Evolutionary conservation across 1,139 yeast species (phyloP).

Genomic region (Hyphopichia pseudoburtonii): DNA sequence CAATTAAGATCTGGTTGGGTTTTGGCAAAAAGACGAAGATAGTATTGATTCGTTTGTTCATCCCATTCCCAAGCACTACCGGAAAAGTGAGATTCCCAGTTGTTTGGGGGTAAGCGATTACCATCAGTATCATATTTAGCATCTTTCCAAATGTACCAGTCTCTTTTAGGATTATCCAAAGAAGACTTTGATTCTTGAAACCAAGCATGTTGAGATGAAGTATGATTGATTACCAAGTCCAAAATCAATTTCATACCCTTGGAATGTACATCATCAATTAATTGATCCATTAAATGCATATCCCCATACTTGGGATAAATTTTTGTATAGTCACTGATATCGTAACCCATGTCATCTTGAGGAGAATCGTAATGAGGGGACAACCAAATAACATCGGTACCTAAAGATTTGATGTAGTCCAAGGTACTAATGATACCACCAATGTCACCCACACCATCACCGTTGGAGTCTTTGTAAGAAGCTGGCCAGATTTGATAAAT

Average conservation of each 20-base stretch:
- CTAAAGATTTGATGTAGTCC: constrained; percentile 52
- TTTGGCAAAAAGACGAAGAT: constrained; percentile 50
- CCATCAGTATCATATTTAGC: constrained; percentile 48
- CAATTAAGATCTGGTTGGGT: constrained; percentile 61
- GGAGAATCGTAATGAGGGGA: constrained; percentile 62
- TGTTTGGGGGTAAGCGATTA: constrained; percentile 53
- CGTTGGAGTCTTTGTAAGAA: constrained; percentile 55
- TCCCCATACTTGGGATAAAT: constrained; percentile 56
- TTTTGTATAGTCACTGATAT: constrained; percentile 52
- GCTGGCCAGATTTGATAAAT: constrained; percentile 63
- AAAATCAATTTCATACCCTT: constrained; percentile 53
- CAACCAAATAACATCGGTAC: constrained; percentile 56
- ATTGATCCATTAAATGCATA: constrained; percentile 48
- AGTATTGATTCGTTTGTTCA: constrained; percentile 52
- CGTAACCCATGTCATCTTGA: constrained; percentile 65
- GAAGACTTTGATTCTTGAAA: constrained; percentile 55
- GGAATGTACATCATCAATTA: constrained; percentile 47
- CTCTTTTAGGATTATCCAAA: constrained; percentile 53
- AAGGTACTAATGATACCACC: constrained; percentile 52
- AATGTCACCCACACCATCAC: constrained; percentile 59
- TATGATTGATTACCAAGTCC: constrained; percentile 61
- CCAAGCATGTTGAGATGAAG: constrained; percentile 58
- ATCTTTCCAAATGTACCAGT: constrained; percentile 62
- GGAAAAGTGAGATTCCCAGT: constrained; percentile 53
- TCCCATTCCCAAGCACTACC: constrained; percentile 61